Evolutionary conservation across 495 filamentous ascomycete species (phyloP), one percentile per base, ranked within the genome.

Genomic region (Tetracladium marchalianum): DNA sequence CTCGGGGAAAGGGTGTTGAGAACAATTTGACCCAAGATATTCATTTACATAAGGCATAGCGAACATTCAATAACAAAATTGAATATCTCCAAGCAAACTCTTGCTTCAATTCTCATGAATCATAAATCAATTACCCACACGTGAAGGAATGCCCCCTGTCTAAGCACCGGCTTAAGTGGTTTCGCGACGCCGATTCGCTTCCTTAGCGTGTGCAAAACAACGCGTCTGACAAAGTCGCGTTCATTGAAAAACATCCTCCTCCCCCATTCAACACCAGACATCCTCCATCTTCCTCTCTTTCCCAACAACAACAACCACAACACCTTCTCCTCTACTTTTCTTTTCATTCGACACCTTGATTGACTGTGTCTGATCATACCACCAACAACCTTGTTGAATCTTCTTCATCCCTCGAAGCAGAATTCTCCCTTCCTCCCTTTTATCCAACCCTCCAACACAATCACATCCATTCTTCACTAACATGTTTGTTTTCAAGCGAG

Each of bases 401-500:
- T 18, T 44, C 35, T 35, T 31, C 35, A 54, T 35, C 42, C 24
- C 39, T 39, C 17, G 4, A 40, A 43, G 7, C 39, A 31, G 17
- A 47, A 44, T 17, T 36, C 34, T 39, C 41, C 31, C 38, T 35
- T 22, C 40, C 12, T 6, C 19, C 38, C 31, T 45, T 49, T 39
- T 27, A 9, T 17, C 34, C 36, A 39, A 39, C 12, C 38, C 39
- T 22, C 35, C 33, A 15, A 33, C 7, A 10, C 18, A 11, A 31
- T 6, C 40, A 42, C 11, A 42, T 27, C 37, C 34, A 36, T 24
- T 31, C 49, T 19, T 43, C 55, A 37, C 56, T 62, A 61, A 61
- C 49, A 78, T 78, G 74, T 78, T 69, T 61, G 74, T 78, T 56
- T 68, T 66, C 61, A 78, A 78, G 66, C 68, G 74, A 62, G 74